phyloP scores from a whole-genome alignment of 768 basidiomycete genomes.

The Tephrocybe sp. region DNA sequence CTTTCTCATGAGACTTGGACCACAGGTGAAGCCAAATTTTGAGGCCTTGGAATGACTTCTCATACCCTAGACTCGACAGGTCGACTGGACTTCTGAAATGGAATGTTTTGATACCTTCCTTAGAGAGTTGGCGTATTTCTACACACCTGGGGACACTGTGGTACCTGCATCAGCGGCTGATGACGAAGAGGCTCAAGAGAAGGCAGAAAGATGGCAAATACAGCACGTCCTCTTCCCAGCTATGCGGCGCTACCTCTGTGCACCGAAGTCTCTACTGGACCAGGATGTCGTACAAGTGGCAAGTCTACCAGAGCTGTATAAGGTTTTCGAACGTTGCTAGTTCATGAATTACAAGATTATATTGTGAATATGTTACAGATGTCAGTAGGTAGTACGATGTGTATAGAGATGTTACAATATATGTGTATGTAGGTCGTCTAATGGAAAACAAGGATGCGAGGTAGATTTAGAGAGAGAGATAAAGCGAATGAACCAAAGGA shows the following conservation, averaged over 20 bases:
- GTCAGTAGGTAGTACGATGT: constrained; percentile 15
- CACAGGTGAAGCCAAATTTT: constrained; percentile 81
- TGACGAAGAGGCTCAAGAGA: constrained; percentile 42
- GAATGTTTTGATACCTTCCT: constrained; percentile 87
- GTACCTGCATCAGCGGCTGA: constrained; percentile 21
- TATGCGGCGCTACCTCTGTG: constrained; percentile 71
- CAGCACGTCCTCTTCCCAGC: constrained; percentile 90
- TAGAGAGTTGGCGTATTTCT: constrained; percentile 90
- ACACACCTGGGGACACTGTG: constrained; percentile 61
- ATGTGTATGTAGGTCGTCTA: constrained; percentile 18
- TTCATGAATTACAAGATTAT: constrained; percentile 10
- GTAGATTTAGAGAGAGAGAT: background rate
- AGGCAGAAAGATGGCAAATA: constrained; percentile 80
- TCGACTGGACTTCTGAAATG: constrained; percentile 83
- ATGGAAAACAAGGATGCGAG: constrained; percentile 15
- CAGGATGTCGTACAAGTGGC: constrained; percentile 85
- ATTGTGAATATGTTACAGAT: constrained; percentile 15
- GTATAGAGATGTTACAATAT: constrained; percentile 19
- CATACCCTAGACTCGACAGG: constrained; percentile 41
- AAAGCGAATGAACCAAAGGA: constrained; percentile 1
- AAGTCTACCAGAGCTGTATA: constrained; percentile 87
- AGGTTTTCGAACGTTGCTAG: constrained; percentile 92
- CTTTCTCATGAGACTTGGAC: constrained; percentile 88
- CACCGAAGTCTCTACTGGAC: constrained; percentile 67
- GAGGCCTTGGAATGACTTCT: background rate